Conservation (phyloP, 768 basidiomycete species). For the Rubroboletus satanas region DNA sequence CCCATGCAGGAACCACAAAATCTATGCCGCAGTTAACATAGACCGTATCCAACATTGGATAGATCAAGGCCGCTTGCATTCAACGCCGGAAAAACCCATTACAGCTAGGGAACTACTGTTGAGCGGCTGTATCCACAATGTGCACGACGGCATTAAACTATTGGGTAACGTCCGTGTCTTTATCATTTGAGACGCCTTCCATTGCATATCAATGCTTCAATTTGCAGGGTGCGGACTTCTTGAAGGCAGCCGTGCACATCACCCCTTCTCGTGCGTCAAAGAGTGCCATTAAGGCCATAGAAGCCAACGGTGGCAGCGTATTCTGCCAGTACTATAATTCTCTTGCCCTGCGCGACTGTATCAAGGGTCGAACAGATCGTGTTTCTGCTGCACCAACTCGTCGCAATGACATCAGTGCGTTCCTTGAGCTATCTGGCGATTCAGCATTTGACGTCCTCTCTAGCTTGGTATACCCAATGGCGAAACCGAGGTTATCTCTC, state of each 20-base stretch:
- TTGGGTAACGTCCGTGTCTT: conserved; percentile 65
- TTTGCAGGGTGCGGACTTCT: conserved; percentile 57
- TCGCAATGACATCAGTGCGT: conserved; percentile 78
- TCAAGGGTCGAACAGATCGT: conserved; percentile 69
- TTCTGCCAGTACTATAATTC: conserved; percentile 91
- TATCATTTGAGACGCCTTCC: not conserved
- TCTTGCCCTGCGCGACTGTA: conserved; percentile 74
- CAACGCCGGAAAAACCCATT: conserved; percentile 77
- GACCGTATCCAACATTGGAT: conserved; percentile 91
- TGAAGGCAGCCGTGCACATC: conserved; percentile 73
- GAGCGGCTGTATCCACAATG: conserved; percentile 85
- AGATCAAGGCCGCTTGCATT: conserved; percentile 74
- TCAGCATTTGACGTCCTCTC: conserved; percentile 1
- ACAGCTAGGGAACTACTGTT: conserved; percentile 82
- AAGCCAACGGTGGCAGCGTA: conserved; percentile 75
- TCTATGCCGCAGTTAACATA: conserved; percentile 80
- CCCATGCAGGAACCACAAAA: conserved; percentile 60
- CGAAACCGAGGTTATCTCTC: conserved; percentile 75
- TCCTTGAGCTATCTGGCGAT: not conserved
- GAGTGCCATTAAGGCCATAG: conserved; percentile 81
- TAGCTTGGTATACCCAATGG: conserved; percentile 78
- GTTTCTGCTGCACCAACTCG: conserved; percentile 78
- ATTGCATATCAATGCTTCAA: not conserved
- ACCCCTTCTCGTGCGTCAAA: conserved; percentile 82
- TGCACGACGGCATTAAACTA: conserved; percentile 88